These are phyloP conservation scores for Suhomyces sp. DNA, from an alignment of 805 yeast species.

Conservation along the genomic window DNA sequence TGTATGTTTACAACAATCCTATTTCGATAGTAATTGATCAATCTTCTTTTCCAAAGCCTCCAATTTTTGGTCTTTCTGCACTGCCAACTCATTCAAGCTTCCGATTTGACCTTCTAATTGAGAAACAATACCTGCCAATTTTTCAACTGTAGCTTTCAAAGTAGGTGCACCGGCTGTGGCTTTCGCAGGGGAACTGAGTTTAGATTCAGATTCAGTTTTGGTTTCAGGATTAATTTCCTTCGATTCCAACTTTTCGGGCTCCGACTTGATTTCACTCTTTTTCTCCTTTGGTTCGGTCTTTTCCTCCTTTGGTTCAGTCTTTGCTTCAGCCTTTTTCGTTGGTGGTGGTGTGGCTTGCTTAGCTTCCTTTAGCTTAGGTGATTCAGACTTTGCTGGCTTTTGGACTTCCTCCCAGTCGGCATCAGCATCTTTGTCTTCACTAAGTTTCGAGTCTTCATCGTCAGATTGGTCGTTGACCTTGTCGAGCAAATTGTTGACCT, in stretches of 20 bases:
- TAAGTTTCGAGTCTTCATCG: conserved; percentile 26
- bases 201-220: neutral
- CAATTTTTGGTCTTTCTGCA: conserved; percentile 65
- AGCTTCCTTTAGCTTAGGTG: conserved; percentile 6
- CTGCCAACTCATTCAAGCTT: conserved; percentile 48
- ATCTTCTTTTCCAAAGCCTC: conserved; percentile 58
- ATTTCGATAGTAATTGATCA: conserved; percentile 49
- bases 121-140: conserved; percentile 55
- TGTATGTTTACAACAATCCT: conserved; percentile 4
- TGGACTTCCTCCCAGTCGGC: conserved; percentile 43
- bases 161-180: conserved; percentile 49
- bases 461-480: conserved; percentile 41
- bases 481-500: conserved; percentile 33
- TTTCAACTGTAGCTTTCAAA: conserved; percentile 69
- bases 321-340: neutral
- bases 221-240: conserved; percentile 5
- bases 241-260: neutral
- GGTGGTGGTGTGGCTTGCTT: neutral
- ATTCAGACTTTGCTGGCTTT: conserved; percentile 20
- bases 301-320: conserved; percentile 14
- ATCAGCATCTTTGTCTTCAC: conserved; percentile 31
- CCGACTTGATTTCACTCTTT: conserved; percentile 1
- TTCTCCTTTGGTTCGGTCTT: conserved; percentile 9
- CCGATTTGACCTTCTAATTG: conserved; percentile 56
- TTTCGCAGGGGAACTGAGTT: conserved; percentile 20